Evolutionary conservation across 1,284 basidiomycete species (phyloP), one percentile per base, ranked within the genome.

Genomic region (Boletellus deceptivus): DNA sequence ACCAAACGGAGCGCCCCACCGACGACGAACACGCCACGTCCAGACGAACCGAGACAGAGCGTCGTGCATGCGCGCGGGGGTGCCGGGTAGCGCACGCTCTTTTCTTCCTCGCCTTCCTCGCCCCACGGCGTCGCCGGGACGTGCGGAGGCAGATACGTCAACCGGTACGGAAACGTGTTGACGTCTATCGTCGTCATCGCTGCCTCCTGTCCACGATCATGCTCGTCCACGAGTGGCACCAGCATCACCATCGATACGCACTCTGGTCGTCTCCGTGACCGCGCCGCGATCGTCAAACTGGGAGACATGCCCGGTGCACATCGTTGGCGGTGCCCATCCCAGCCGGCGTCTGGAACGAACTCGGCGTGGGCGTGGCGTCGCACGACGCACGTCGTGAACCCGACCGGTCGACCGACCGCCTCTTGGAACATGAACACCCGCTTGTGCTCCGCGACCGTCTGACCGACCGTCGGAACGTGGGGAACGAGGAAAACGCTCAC

Each of bases 381-480:
- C 27, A 59, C 29, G 9, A 48, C 46, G 37, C 62, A 64, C 18
- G 66, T 55, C 34, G 67, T 69, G 18, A 64, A 64, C 16, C 56
- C 61, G 4, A 69, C 33, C 1, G 63, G 67, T 14, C 52, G 54
- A 33, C 44, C 25, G 42, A 64, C 47, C 17, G 53, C 44, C 41
- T 69, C 63, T 22, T 54, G 57, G 24, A 69, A 64, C 36, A 67
- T 50, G 43, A 66, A 69, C 17, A 68, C 59, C 18, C 59, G 61
- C 7, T 41, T 50, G 17, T 53, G 63, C 6, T 65, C 54, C 29
- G 64, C 50, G 11, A 62, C 34, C n/a, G 49, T 41, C 35, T 46
- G 63, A 1, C 59, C 64, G 3, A 58, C 54, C 13, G 37, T 48
- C 8, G 67, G 67, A 31, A 64, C 29, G 2, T 13, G 35, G 3